These are phyloP conservation scores for Epithele typhae DNA, from an alignment of 768 basidiomycete species.

Conservation along the genomic window DNA sequence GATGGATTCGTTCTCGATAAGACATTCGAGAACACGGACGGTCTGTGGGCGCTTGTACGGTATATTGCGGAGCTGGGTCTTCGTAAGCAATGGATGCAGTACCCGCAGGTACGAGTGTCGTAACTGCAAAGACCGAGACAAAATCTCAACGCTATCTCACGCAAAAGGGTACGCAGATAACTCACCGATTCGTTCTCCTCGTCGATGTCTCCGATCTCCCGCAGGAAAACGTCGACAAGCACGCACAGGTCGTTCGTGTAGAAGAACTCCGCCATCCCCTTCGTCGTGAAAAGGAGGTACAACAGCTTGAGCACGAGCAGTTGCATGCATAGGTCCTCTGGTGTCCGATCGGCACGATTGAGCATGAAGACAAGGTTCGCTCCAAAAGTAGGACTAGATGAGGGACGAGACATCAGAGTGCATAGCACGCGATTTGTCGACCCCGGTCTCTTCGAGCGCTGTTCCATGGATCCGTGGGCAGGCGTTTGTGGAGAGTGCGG, in stretches of 20 bases:
- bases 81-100: conserved; percentile 89
- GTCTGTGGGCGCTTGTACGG: conserved; percentile 94
- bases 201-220: conserved; percentile 87
- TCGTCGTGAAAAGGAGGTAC: conserved; percentile 92
- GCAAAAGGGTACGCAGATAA: conserved; percentile 12
- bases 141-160: background rate
- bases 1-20: conserved; percentile 69
- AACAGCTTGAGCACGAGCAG: conserved; percentile 90
- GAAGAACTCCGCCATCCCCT: conserved; percentile 91
- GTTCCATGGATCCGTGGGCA: conserved; percentile 6
- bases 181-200: conserved; percentile 91
- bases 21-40: conserved; percentile 72
- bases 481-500: conserved; percentile 18
- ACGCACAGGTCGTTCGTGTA: conserved; percentile 98
- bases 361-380: conserved; percentile 99
- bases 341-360: conserved; percentile 88
- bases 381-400: conserved; percentile 91
- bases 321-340: conserved; percentile 94
- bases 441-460: conserved; percentile 29
- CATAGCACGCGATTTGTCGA: conserved; percentile 74
- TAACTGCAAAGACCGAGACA: conserved; percentile 39
- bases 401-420: conserved; percentile 78
- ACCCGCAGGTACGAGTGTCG: conserved; percentile 97
- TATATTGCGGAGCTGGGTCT: conserved; percentile 79
- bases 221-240: conserved; percentile 95